Base-by-base conservation (phyloP, 2,329 filamentous ascomycete species). In the Fusarium humuli region DNA sequence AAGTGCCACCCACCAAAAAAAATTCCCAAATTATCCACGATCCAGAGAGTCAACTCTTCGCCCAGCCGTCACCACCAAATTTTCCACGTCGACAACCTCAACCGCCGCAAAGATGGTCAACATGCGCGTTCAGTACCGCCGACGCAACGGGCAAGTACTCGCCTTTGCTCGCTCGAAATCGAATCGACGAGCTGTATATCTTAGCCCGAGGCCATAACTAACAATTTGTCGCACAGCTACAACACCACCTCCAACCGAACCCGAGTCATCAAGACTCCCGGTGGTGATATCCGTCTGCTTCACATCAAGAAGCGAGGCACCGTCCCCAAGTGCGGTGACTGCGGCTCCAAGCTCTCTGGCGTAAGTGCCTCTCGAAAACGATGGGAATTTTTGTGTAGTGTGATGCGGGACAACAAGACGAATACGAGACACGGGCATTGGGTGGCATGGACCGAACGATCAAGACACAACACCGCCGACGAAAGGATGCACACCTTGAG, bases 251-350 rank as follows among this genome's bases (percentile, higher is more conserved):
- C 93, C 84, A 98, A 99, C 92, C 94, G 94, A 86, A 95, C 96
- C 83, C 92, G 96, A 83, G 89, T 97, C 81, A 84, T 97, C 85
- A 96, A 96, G 90, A 99, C 96, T 77, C 96, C 97, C 77, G 97
- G 96, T 84, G 96, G 96, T 83, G 90, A 95, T 84, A 91, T 97
- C 81, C 91, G 96, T 84, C 91, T 97, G 83, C 92, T 98, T 79
- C 95, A 99, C 92, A 94, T 98, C 89, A 98, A 98, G 93, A 99
- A 99, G 94, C 93, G 91, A 84, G 96, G 94, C 79, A 97, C 94
- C 83, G 92, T 94, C 75, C 96, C 96, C 82, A 99, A 99, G 90
- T 99, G 96, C 84, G 93, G 97, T 90, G 96, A 99, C 90, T 99
- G 97, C 83, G 96, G 96, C 82, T 90, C 90, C 87, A 98, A 98